Conservation (phyloP, 768 basidiomycete species). For the Lactarius pseudohatsudake region DNA sequence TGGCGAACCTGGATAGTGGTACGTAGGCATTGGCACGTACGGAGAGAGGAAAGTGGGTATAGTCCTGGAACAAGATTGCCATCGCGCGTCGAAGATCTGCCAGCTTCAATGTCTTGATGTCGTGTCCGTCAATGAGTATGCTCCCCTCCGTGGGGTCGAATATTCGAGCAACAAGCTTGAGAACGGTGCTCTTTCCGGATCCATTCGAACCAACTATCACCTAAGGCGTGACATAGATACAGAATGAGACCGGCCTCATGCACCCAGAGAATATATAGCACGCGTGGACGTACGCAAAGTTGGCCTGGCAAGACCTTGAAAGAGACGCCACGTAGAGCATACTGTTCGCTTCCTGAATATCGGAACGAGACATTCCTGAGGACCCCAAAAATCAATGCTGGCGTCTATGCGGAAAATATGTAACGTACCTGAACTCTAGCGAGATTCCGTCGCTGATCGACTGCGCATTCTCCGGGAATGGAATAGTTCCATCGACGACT, state of each 20-base stretch:
- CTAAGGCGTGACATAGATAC: slow-evolving; percentile 36
- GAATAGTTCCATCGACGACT: slow-evolving; percentile 49
- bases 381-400: slow-evolving; percentile 23
- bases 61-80: slow-evolving; percentile 79
- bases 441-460: slow-evolving; percentile 38
- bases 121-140: slow-evolving; percentile 62
- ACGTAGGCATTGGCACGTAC: slow-evolving; percentile 40
- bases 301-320: slow-evolving; percentile 72
- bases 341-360: slow-evolving; percentile 53
- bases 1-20: not conserved
- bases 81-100: slow-evolving; percentile 63
- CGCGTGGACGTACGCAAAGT: slow-evolving; percentile 56
- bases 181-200: slow-evolving; percentile 74
- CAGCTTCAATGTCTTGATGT: slow-evolving; percentile 61
- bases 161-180: slow-evolving; percentile 69
- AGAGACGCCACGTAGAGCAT: slow-evolving; percentile 61
- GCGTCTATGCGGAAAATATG: slow-evolving; percentile 26
- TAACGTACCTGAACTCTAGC: slow-evolving; percentile 57
- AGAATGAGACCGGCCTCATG: not conserved
- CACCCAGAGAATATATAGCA: not conserved
- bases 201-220: slow-evolving; percentile 79
- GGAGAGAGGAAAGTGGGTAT: slow-evolving; percentile 75
- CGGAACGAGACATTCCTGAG: slow-evolving; percentile 67
- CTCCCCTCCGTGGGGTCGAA: slow-evolving; percentile 68
- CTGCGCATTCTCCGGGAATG: slow-evolving; percentile 38